phyloP scores from a whole-genome alignment of 164 flowering plant species.

The Magnolia kwangsiensis region DNA sequence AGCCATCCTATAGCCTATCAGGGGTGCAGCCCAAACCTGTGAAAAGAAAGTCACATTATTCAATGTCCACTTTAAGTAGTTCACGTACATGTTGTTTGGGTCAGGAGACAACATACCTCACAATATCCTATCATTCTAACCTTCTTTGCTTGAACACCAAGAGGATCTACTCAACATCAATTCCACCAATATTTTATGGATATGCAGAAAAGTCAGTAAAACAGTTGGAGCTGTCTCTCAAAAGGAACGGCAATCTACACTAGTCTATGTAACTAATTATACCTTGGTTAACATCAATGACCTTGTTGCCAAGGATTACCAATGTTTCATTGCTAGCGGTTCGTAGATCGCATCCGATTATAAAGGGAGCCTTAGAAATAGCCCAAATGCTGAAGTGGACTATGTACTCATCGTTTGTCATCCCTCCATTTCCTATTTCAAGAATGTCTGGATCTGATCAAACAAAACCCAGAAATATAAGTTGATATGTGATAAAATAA shows the following conservation, averaged over 20 bases:
- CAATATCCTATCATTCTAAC: slow-evolving; percentile 61
- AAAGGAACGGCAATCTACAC: too few relatives aligned
- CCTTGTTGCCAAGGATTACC: slow-evolving; percentile 62
- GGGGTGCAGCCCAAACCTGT: slow-evolving; percentile 85
- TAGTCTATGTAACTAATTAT: too few relatives aligned
- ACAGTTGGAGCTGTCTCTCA: too few relatives aligned
- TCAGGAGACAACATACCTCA: slow-evolving; percentile 46
- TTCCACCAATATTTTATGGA: neutral
- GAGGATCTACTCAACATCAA: slow-evolving; percentile 39
- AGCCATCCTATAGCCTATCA: slow-evolving; percentile 57
- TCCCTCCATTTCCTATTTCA: slow-evolving; percentile 93
- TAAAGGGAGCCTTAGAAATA: slow-evolving; percentile 88
- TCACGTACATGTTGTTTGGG: too few relatives aligned
- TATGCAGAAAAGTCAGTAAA: too few relatives aligned
- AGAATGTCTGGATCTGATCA: slow-evolving; percentile 91
- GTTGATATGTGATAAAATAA: neutral
- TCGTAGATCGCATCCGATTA: slow-evolving; percentile 81
- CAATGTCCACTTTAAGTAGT: neutral
- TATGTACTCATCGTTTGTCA: slow-evolving; percentile 72
- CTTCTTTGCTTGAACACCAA: slow-evolving; percentile 82
- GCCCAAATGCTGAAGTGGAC: slow-evolving; percentile 90
- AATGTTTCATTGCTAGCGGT: slow-evolving; percentile 53
- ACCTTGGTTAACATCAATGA: slow-evolving; percentile 85
- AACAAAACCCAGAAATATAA: neutral
- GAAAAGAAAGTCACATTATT: neutral